phyloP scores from a whole-genome alignment of 2,329 filamentous ascomycete species.

The Aspergillus costaricaensis region DNA sequence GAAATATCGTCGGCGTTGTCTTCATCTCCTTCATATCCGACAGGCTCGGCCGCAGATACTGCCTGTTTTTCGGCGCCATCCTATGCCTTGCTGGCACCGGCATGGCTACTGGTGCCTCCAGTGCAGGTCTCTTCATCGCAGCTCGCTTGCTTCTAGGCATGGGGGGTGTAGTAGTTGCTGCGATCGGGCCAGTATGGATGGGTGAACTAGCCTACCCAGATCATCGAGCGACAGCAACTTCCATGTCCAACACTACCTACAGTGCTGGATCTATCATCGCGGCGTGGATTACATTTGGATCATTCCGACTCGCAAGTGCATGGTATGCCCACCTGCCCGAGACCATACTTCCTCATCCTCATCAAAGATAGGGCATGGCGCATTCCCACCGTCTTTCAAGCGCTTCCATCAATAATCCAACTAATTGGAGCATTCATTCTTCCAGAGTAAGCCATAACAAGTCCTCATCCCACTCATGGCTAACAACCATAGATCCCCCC shows the following conservation, averaged over 20 bases:
- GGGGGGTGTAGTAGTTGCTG: neutral
- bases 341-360: neutral
- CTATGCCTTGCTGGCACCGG: neutral
- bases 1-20: neutral
- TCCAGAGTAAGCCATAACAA: neutral
- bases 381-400: conserved; percentile 19
- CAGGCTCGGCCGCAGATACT: neutral
- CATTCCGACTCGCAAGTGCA: neutral
- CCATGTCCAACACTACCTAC: neutral
- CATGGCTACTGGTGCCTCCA: neutral
- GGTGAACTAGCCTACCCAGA: neutral
- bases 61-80: neutral
- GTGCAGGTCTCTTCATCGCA: neutral
- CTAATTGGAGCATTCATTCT: conserved; percentile 11
- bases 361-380: conserved; percentile 12
- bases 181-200: neutral
- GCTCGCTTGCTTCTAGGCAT: neutral
- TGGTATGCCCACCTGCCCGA: neutral
- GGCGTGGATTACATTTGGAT: conserved; percentile 1
- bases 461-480: neutral
- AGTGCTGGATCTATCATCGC: neutral
- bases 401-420: conserved; percentile 15
- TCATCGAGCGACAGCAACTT: neutral
- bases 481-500: conserved; percentile 7
- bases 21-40: conserved; percentile 1